These are phyloP conservation scores for Exophiala lecanii-corni DNA, from an alignment of 2,329 filamentous ascomycete genomes.

Conservation along the genomic window DNA sequence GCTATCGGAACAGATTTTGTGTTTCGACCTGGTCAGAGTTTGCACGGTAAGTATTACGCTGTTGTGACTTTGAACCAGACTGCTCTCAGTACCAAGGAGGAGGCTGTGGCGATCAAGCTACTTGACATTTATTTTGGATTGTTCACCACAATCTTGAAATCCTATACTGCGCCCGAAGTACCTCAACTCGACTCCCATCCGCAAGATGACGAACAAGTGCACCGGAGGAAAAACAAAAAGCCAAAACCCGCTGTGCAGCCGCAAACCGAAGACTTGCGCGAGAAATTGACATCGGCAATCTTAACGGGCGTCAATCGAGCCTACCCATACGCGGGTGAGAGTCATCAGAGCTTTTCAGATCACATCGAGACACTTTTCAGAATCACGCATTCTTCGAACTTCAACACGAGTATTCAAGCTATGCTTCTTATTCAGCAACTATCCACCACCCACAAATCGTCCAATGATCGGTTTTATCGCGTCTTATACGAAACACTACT, in stretches of 20 bases:
- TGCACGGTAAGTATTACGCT: slow-evolving; percentile 89
- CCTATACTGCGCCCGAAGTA: slow-evolving; percentile 36
- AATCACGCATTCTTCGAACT: slow-evolving; percentile 96
- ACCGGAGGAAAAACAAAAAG: slow-evolving; percentile 23
- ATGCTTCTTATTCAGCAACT: slow-evolving; percentile 93
- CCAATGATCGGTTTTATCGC: slow-evolving; percentile 86
- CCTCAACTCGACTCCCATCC: slow-evolving; percentile 47
- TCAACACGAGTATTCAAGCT: slow-evolving; percentile 96
- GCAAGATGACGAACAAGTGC: slow-evolving; percentile 17
- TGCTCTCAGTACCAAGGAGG: slow-evolving; percentile 79
- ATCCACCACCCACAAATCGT: slow-evolving; percentile 71
- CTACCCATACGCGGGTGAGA: slow-evolving; percentile 82
- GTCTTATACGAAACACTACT: slow-evolving; percentile 92
- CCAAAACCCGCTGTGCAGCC: slow-evolving; percentile 30
- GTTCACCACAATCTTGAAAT: slow-evolving; percentile 78
- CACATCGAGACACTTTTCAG: slow-evolving; percentile 92
- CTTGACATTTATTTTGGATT: slow-evolving; percentile 88
- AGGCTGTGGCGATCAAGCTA: slow-evolving; percentile 71
- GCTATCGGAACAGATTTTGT: slow-evolving; percentile 83
- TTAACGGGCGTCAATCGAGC: slow-evolving; percentile 93
- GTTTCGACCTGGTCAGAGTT: slow-evolving; percentile 78
- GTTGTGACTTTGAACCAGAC: slow-evolving; percentile 97
- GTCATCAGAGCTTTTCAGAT: slow-evolving; percentile 75
- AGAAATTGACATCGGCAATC: slow-evolving; percentile 88
- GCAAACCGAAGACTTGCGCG: slow-evolving; percentile 65